Percentiles rank a stretch among this genome's conserved stretches.
Evolutionary conservation across 306 rosid genomes (phyloP).

Genomic region (Sicyos baderoa): DNA sequence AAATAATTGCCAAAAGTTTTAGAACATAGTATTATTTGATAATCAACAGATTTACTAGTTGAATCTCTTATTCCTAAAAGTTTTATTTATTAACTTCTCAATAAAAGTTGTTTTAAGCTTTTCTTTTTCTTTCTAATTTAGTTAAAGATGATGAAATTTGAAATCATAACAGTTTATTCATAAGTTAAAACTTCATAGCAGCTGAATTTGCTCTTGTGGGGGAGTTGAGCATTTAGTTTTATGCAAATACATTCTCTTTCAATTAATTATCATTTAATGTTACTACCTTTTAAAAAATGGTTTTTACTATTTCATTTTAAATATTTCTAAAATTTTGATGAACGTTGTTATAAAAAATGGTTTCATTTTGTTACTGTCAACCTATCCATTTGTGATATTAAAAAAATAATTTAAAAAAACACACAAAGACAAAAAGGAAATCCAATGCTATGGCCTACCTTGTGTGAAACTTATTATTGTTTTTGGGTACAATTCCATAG

Average conservation of each 20-base stretch:
- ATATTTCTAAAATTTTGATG: not conserved
- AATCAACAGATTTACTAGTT: too few relatives aligned
- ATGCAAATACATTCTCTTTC: not conserved
- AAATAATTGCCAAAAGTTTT: too few relatives aligned
- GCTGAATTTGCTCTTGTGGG: too few relatives aligned
- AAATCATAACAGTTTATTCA: too few relatives aligned
- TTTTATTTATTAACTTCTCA: too few relatives aligned
- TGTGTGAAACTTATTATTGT: constrained; percentile 2
- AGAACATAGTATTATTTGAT: too few relatives aligned
- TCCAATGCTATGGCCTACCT: constrained; percentile 12
- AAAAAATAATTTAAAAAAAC: not conserved
- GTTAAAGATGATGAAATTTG: too few relatives aligned
- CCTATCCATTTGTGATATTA: not conserved
- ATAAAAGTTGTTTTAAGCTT: too few relatives aligned
- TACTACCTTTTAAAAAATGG: too few relatives aligned
- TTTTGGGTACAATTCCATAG: not conserved
- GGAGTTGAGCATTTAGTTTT: not conserved
- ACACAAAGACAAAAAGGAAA: not conserved
- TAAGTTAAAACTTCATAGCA: too few relatives aligned
- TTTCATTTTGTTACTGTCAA: not conserved
- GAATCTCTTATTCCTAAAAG: too few relatives aligned
- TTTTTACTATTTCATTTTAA: not conserved
- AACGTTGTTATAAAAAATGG: not conserved
- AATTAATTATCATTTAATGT: not conserved
- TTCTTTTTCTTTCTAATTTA: too few relatives aligned